Conservation (phyloP, 164 flowering plant genomes). For the Piper longum region DNA sequence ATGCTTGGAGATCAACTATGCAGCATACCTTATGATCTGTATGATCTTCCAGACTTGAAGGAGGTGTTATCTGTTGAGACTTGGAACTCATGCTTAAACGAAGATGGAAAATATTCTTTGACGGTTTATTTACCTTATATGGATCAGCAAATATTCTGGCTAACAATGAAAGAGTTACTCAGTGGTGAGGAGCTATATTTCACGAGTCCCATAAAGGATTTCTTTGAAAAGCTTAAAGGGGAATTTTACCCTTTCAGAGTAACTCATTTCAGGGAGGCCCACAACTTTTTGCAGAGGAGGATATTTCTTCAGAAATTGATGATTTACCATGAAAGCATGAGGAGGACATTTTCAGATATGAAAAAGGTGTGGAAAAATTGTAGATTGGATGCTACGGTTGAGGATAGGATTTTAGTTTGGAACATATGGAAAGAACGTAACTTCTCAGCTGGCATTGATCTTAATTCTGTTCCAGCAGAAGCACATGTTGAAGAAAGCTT, state of each 20-base stretch:
- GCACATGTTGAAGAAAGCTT: no score
- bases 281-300: conserved; percentile 15
- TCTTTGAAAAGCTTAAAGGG: conserved; percentile 21
- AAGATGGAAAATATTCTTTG: conserved; percentile 25
- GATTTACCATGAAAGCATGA: conserved; percentile 22
- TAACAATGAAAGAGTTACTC: conserved; percentile 26
- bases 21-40: conserved; percentile 28
- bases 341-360: conserved; percentile 15
- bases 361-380: conserved; percentile 3
- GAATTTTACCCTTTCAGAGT: conserved; percentile 22
- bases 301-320: conserved; percentile 14
- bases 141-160: conserved; percentile 24
- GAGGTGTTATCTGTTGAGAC: conserved; percentile 24
- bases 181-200: conserved; percentile 19
- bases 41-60: conserved; percentile 23
- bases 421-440: no score
- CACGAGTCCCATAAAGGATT: conserved; percentile 19
- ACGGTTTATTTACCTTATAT: conserved; percentile 27
- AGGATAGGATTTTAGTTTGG: no score
- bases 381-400: no score
- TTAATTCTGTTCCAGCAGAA: no score
- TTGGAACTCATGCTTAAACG: conserved; percentile 28
- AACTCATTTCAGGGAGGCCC: conserved; percentile 16
- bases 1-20: conserved; percentile 22
- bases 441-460: no score